Conservation (phyloP, 1,284 basidiomycete genomes). For the Moesziomyces parantarcticus region DNA sequence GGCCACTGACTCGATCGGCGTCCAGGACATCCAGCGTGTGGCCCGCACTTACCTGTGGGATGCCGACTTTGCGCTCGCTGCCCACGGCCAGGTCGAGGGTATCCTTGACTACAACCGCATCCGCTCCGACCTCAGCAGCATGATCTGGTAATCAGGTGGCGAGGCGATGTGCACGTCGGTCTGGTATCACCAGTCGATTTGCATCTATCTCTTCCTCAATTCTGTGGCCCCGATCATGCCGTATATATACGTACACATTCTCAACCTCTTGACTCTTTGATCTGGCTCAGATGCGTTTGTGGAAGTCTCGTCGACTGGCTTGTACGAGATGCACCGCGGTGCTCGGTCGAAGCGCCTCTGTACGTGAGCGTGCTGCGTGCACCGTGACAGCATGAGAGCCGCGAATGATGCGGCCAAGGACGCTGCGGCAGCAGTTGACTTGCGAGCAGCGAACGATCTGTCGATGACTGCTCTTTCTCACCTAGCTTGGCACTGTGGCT, state of each 20-base stretch:
- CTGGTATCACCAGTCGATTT: not conserved
- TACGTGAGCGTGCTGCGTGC: too few species aligned
- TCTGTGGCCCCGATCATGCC: not conserved
- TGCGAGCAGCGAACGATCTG: too few species aligned
- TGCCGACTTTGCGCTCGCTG: slow-evolving; percentile 73
- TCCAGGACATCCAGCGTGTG: slow-evolving; percentile 91
- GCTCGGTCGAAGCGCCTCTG: too few species aligned
- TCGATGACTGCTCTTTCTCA: too few species aligned
- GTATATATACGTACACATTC: not conserved
- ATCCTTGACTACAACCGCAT: slow-evolving; percentile 72
- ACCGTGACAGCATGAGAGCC: too few species aligned
- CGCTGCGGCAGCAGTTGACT: too few species aligned
- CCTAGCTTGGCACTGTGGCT: too few species aligned
- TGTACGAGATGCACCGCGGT: too few species aligned
- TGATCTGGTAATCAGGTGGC: slow-evolving; percentile 61
- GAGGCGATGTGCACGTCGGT: not conserved
- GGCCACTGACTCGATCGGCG: slow-evolving; percentile 87
- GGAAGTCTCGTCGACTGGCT: too few species aligned
- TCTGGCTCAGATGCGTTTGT: not conserved
- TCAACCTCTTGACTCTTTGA: not conserved
- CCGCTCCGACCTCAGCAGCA: slow-evolving; percentile 67
- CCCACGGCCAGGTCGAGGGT: slow-evolving; percentile 74
- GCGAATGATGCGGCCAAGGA: too few species aligned
- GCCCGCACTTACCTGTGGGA: slow-evolving; percentile 98
- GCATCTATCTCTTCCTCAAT: not conserved